These are phyloP conservation scores for Fusarium tricinctum DNA, from an alignment of 2,329 filamentous ascomycete genomes.

Conservation along the genomic window DNA sequence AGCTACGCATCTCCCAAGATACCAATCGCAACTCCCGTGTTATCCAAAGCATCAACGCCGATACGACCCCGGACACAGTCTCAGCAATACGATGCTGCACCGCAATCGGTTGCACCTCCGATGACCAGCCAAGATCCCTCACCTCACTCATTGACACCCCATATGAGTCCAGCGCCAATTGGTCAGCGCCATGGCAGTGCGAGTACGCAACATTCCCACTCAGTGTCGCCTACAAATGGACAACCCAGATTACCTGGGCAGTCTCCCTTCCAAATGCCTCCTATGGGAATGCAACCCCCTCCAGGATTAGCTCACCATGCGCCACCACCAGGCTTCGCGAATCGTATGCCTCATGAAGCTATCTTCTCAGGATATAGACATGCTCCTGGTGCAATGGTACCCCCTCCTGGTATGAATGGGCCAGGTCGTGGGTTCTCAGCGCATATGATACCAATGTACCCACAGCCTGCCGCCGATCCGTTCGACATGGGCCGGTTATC, in stretches of 20 bases:
- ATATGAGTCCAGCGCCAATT: constrained; percentile 74
- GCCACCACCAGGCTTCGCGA: constrained; percentile 67
- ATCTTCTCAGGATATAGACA: constrained; percentile 65
- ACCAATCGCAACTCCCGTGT: constrained; percentile 80
- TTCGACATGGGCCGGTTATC: constrained; percentile 53
- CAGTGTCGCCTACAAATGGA: constrained; percentile 70
- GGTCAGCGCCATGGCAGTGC: constrained; percentile 74
- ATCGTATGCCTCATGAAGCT: constrained; percentile 68
- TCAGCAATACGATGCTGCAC: constrained; percentile 82
- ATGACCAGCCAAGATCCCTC: constrained; percentile 69
- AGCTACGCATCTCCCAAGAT: constrained; percentile 83
- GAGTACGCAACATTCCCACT: constrained; percentile 54
- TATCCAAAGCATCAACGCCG: constrained; percentile 87
- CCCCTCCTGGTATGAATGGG: constrained; percentile 66
- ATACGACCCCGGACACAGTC: constrained; percentile 82
- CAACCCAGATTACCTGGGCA: constrained; percentile 55
- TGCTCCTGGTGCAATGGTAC: constrained; percentile 61
- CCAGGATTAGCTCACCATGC: constrained; percentile 56
- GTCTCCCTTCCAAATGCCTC: constrained; percentile 66
- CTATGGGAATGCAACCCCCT: constrained; percentile 67
- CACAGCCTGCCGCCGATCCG: constrained; percentile 51
- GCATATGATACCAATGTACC: constrained; percentile 56
- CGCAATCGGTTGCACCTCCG: constrained; percentile 66
- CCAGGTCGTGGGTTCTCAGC: constrained; percentile 61
- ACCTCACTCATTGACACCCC: constrained; percentile 73